These are phyloP conservation scores for Senecio squalidus DNA, from an alignment of 140 eudicot species.

Conservation along the genomic window DNA sequence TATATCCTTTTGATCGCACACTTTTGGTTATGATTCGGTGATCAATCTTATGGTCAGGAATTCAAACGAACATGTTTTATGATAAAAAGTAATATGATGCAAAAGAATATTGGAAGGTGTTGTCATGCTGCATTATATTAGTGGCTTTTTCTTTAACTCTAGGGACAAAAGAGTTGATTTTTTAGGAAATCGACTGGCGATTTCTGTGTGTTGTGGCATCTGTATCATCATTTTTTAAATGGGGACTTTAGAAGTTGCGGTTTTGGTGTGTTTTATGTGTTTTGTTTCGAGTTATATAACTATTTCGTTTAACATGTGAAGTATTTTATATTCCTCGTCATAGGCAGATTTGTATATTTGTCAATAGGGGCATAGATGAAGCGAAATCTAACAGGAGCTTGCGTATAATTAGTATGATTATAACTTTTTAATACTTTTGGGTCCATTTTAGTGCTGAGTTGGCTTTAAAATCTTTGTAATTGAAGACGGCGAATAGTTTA, in stretches of 20 bases:
- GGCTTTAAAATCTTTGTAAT: no score
- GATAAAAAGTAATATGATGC: slow-evolving; percentile 3
- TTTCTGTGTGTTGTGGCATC: slow-evolving; percentile 13
- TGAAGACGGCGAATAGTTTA: no score
- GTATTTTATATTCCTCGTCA: slow-evolving; percentile 6
- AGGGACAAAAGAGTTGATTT: slow-evolving; percentile 10
- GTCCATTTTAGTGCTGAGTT: no score
- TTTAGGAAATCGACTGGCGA: slow-evolving; percentile 12
- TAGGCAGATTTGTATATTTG: not conserved
- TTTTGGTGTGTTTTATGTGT: slow-evolving; percentile 11
- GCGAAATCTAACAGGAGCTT: no score
- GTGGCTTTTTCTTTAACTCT: slow-evolving; percentile 20
- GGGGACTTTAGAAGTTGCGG: slow-evolving; percentile 9
- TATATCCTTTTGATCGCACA: slow-evolving; percentile 13
- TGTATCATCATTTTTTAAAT: slow-evolving; percentile 1
- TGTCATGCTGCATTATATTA: slow-evolving; percentile 24
- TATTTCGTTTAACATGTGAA: slow-evolving; percentile 9
- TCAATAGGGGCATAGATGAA: not conserved
- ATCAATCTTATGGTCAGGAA: slow-evolving; percentile 15
- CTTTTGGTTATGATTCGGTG: slow-evolving; percentile 15
- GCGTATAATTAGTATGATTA: no score
- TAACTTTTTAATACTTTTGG: no score
- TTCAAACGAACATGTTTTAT: slow-evolving; percentile 10
- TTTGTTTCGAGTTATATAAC: slow-evolving; percentile 7
- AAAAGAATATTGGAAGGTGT: slow-evolving; percentile 16